A percentile compares a stretch with the other conserved stretches of the same genome.
Conservation (phyloP, 2,329 filamentous ascomycete genomes). For the Xylariomycetidae sp. region DNA sequence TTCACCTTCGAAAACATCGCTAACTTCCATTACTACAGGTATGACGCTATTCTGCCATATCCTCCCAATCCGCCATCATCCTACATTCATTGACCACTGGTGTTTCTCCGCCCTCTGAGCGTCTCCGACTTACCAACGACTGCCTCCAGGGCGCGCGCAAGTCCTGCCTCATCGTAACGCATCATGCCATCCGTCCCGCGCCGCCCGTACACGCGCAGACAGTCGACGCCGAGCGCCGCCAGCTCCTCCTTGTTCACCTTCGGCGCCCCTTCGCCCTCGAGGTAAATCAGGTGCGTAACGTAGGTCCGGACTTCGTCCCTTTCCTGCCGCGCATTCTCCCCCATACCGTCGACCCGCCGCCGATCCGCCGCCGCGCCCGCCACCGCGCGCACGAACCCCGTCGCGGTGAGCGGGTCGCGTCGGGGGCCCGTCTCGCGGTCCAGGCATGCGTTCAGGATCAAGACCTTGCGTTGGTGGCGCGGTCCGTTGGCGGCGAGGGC, state of each 20-base stretch:
- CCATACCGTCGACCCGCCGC: constrained; percentile 10
- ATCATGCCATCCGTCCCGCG: constrained; percentile 47
- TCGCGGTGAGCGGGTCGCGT: constrained; percentile 57
- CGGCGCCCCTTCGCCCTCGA: constrained; percentile 66
- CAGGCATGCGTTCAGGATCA: constrained; percentile 76
- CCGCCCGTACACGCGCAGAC: constrained; percentile 69
- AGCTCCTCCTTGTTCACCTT: constrained; percentile 62
- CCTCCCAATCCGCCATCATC: too few relatives aligned
- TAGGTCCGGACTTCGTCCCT: constrained; percentile 51
- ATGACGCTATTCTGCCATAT: not conserved
- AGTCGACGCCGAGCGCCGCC: constrained; percentile 64
- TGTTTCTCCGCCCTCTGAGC: constrained; percentile 39
- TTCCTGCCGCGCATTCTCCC: constrained; percentile 11
- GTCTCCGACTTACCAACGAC: constrained; percentile 58
- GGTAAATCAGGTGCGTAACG: constrained; percentile 77
- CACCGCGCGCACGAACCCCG: constrained; percentile 79
- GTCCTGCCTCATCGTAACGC: constrained; percentile 68
- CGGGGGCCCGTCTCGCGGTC: constrained; percentile 83
- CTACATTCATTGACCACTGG: constrained; percentile 26
- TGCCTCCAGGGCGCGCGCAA: constrained; percentile 69
- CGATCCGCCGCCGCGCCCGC: constrained; percentile 58
- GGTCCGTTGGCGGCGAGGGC: constrained; percentile 36
- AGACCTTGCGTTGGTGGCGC: constrained; percentile 67
- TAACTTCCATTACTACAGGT: not conserved
- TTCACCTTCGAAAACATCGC: too few relatives aligned